Percentiles rank a stretch among this genome's conserved stretches.
Evolutionary conservation across 352 stramenopile species (phyloP).

Genomic region (Elongisporangium prolatum): DNA sequence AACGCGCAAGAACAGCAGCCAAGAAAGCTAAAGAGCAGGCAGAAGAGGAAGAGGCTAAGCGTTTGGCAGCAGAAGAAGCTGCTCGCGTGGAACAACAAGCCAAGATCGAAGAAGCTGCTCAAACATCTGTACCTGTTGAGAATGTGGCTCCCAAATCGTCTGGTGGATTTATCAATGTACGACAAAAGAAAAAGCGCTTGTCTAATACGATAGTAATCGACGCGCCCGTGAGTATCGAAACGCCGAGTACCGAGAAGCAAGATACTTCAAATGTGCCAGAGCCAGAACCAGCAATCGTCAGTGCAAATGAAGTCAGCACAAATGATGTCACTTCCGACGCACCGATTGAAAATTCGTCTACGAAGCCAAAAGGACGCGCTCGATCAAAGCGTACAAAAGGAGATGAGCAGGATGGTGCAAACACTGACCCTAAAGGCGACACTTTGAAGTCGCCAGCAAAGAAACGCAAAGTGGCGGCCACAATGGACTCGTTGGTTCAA

Average conservation of each 20-base stretch:
- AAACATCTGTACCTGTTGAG: neutral
- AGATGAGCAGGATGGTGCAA: constrained; percentile 16
- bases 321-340: neutral
- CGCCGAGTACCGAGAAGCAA: constrained; percentile 10
- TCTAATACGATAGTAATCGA: constrained; percentile 4
- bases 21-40: constrained; percentile 13
- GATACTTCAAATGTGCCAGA: constrained; percentile 1
- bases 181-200: constrained; percentile 3
- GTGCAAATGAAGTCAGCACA: neutral
- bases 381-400: constrained; percentile 3
- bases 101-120: constrained; percentile 3
- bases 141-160: neutral
- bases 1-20: constrained; percentile 12
- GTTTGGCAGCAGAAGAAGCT: neutral
- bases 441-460: constrained; percentile 2
- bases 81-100: constrained; percentile 1
- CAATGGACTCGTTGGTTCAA: neutral
- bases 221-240: constrained; percentile 3
- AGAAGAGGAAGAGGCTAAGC: constrained; percentile 1
- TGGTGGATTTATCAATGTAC: constrained; percentile 9
- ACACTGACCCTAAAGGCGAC: neutral
- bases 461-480: constrained; percentile 5
- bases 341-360: neutral
- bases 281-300: neutral
- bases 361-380: neutral